These are phyloP conservation scores for Saxophila tyrrhenica DNA, from an alignment of 495 filamentous ascomycete species.

Conservation along the genomic window DNA sequence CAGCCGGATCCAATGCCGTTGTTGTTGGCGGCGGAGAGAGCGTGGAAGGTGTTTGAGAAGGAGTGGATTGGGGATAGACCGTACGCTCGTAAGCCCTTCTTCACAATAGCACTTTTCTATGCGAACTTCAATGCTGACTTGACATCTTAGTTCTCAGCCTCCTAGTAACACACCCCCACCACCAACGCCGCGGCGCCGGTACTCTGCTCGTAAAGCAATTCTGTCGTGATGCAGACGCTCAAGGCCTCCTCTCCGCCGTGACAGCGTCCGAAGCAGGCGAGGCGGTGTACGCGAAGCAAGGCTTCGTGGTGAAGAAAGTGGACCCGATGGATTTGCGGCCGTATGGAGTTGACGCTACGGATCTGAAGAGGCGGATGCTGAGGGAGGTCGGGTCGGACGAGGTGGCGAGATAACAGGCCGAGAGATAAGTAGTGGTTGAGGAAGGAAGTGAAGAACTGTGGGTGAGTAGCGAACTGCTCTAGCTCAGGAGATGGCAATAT, in stretches of 20 bases:
- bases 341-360: slow-evolving; percentile 7
- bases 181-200: slow-evolving; percentile 19
- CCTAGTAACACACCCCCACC: slow-evolving; percentile 11
- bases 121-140: neutral
- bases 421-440: no score
- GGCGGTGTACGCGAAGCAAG: slow-evolving; percentile 1
- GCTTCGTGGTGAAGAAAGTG: slow-evolving; percentile 3
- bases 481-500: no score
- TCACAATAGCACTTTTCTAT: neutral
- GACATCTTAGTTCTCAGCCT: slow-evolving; percentile 2
- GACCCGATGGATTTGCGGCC: slow-evolving; percentile 4
- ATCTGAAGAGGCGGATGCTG: slow-evolving; percentile 7
- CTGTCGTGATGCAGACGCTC: slow-evolving; percentile 3
- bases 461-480: no score
- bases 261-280: neutral
- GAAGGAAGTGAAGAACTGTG: no score
- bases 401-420: no score
- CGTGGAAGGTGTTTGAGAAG: neutral
- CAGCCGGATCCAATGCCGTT: neutral
- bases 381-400: no score
- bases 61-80: slow-evolving; percentile 2
- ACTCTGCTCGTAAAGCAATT: slow-evolving; percentile 10
- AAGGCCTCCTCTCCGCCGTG: neutral
- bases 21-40: neutral
- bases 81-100: slow-evolving; percentile 2